Conservation (phyloP, 805 yeast genomes). For the Pichia thaimueangensis region DNA sequence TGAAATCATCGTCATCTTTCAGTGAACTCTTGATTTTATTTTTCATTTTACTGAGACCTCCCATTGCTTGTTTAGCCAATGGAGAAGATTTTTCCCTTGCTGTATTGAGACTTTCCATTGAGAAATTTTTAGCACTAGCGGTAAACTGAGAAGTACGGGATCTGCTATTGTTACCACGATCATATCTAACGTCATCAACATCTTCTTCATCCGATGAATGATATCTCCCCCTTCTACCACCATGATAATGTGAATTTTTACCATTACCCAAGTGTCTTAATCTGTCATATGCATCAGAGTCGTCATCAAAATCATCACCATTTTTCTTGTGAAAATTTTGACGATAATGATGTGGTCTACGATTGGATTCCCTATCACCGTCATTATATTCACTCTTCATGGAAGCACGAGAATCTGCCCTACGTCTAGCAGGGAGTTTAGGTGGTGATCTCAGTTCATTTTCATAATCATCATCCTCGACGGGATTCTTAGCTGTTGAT, state of each 20-base stretch:
- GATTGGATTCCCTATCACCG: background rate
- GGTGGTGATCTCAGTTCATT: slow-evolving; percentile 3
- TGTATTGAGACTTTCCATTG: slow-evolving; percentile 10
- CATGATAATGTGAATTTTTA: background rate
- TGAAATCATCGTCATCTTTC: slow-evolving; percentile 1
- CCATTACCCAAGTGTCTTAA: background rate
- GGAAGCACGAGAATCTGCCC: background rate
- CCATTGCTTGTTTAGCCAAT: slow-evolving; percentile 12
- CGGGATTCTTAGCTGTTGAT: background rate
- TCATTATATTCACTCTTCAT: background rate
- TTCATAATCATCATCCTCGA: background rate
- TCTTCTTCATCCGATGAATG: slow-evolving; percentile 5
- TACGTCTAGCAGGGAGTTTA: slow-evolving; percentile 6
- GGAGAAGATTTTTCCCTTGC: slow-evolving; percentile 14
- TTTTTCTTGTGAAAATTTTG: background rate
- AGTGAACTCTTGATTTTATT: slow-evolving; percentile 9
- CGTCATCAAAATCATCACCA: background rate
- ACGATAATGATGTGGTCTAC: background rate
- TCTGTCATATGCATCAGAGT: background rate
- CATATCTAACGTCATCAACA: no score
- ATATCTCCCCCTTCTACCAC: background rate
- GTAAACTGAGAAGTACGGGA: slow-evolving; percentile 10
- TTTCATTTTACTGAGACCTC: slow-evolving; percentile 11
- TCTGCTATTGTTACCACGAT: background rate
- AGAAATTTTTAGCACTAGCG: slow-evolving; percentile 9